Percentiles rank a stretch among this genome's conserved stretches.
phyloP scores from a whole-genome alignment of 1,284 basidiomycete species.

The Sporisorium exsertum region DNA sequence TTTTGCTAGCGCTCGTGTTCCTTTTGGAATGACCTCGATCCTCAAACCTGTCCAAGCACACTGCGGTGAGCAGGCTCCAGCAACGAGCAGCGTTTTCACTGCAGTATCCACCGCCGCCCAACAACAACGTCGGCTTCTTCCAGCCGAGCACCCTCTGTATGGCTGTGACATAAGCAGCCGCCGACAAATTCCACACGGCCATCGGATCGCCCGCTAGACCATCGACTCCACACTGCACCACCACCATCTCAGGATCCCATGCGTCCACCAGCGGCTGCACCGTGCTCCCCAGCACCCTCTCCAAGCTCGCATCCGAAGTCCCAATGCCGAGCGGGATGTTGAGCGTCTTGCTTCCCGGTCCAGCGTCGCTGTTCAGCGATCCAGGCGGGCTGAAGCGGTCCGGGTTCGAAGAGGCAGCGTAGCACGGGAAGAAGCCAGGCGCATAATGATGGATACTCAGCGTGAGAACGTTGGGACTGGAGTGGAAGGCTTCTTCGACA shows the following conservation, averaged over 20 bases:
- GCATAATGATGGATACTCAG: constrained; percentile 85
- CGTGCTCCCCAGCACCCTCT: constrained; percentile 22
- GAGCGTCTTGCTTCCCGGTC: constrained; percentile 22
- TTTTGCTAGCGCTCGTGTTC: neutral
- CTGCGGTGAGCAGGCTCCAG: constrained; percentile 47
- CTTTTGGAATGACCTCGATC: constrained; percentile 1
- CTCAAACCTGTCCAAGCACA: constrained; percentile 25
- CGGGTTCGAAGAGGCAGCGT: constrained; percentile 33
- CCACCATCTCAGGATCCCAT: constrained; percentile 81
- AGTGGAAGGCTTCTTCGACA: constrained; percentile 72
- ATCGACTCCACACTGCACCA: constrained; percentile 88
- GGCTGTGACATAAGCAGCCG: constrained; percentile 70
- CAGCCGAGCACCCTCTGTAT: constrained; percentile 30
- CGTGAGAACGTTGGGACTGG: constrained; percentile 73
- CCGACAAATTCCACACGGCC: constrained; percentile 78
- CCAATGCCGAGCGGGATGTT: constrained; percentile 47
- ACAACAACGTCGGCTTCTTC: constrained; percentile 43
- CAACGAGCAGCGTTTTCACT: constrained; percentile 41
- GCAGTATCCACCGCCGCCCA: constrained; percentile 54
- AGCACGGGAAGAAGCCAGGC: constrained; percentile 83
- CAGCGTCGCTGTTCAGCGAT: constrained; percentile 28
- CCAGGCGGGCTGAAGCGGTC: constrained; percentile 32
- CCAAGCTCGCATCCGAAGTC: constrained; percentile 24
- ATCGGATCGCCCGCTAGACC: constrained; percentile 83
- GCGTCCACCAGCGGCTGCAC: constrained; percentile 75